These are phyloP conservation scores for Arthrobotrys sinensis DNA, from an alignment of 2,329 filamentous ascomycete genomes.

Conservation along the genomic window DNA sequence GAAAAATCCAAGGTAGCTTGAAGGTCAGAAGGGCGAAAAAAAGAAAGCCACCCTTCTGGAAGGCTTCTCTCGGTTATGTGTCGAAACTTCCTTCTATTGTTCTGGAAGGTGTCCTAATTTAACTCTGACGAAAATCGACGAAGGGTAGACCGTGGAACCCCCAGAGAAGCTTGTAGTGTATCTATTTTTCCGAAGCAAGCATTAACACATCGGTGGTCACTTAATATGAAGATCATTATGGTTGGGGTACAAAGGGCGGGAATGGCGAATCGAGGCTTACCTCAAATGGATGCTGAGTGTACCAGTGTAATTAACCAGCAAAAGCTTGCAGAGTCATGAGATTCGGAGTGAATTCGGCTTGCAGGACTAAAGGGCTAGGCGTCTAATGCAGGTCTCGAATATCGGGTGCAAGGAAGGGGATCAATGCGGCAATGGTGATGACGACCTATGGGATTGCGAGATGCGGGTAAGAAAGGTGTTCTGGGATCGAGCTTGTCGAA, in stretches of 20 bases:
- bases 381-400: conserved; percentile 38
- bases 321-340: conserved; percentile 25
- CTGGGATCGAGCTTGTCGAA: conserved; percentile 53
- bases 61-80: conserved; percentile 56
- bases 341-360: conserved; percentile 59
- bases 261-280: conserved; percentile 25
- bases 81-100: conserved; percentile 34
- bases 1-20: conserved; percentile 49
- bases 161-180: conserved; percentile 45
- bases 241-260: conserved; percentile 24
- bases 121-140: conserved; percentile 46
- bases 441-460: conserved; percentile 39
- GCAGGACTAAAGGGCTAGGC: conserved; percentile 22
- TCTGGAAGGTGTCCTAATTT: conserved; percentile 59
- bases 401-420: conserved; percentile 33
- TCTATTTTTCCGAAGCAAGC: conserved; percentile 60
- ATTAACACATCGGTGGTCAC: conserved; percentile 37
- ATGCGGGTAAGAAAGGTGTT: conserved; percentile 23
- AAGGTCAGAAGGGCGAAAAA: conserved; percentile 14
- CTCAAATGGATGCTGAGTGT: conserved; percentile 1
- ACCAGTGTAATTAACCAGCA: conserved; percentile 50
- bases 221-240: conserved; percentile 54
- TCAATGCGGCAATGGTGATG: conserved; percentile 45
- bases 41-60: conserved; percentile 40
- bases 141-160: conserved; percentile 49